Conservation (phyloP, 2,329 filamentous ascomycete genomes). For the Blastomyces gilchristii region DNA sequence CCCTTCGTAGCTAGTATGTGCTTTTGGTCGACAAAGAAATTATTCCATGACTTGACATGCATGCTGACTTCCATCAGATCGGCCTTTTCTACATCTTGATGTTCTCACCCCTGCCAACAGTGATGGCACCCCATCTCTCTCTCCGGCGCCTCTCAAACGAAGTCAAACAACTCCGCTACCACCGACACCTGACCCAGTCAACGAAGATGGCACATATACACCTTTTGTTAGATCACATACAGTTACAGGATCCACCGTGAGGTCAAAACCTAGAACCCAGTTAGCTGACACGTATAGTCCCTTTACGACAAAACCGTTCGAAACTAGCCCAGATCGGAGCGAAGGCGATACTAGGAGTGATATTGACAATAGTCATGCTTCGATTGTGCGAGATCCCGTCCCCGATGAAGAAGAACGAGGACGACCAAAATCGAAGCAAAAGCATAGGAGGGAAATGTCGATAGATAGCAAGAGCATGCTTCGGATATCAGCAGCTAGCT, state of each 20-base stretch:
- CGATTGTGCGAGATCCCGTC: neutral
- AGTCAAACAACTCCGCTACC: slow-evolving; percentile 33
- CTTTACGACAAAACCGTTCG: neutral
- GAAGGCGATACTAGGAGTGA: neutral
- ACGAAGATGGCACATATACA: slow-evolving; percentile 45
- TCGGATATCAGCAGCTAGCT: slow-evolving; percentile 13
- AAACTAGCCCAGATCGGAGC: neutral
- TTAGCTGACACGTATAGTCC: neutral
- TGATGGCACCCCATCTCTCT: slow-evolving; percentile 50
- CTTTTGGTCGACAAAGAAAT: slow-evolving; percentile 16
- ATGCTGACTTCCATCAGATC: slow-evolving; percentile 23
- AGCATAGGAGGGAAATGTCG: slow-evolving; percentile 15
- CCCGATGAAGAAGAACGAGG: neutral
- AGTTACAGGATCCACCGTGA: slow-evolving; percentile 15
- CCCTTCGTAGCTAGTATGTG: slow-evolving; percentile 49
- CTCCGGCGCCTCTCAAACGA: slow-evolving; percentile 45
- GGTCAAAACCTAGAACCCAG: neutral
- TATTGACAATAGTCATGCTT: neutral
- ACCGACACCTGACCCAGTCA: slow-evolving; percentile 38
- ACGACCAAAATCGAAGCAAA: slow-evolving; percentile 7
- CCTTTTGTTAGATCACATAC: slow-evolving; percentile 40
- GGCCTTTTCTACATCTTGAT: slow-evolving; percentile 39
- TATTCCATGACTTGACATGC: neutral
- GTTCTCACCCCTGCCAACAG: slow-evolving; percentile 56
- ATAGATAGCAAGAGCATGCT: slow-evolving; percentile 16